These are phyloP conservation scores for Cucumis cinereus DNA, from an alignment of 306 rosid genomes.

Conservation along the genomic window DNA sequence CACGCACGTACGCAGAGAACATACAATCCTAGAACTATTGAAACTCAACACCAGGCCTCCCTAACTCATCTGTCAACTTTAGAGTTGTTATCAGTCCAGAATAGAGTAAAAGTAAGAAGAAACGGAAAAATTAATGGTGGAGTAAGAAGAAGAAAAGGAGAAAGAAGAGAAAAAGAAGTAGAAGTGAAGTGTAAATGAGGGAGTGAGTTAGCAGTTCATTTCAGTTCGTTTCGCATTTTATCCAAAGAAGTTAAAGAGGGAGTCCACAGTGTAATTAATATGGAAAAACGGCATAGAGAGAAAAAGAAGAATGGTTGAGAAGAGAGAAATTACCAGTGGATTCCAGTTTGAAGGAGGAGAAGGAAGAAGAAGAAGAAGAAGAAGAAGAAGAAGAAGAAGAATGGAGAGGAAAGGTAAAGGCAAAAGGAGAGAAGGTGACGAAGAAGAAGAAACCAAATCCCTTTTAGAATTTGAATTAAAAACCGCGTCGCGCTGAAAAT, in stretches of 20 bases:
- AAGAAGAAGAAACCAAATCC: neutral
- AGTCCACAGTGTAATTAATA: neutral
- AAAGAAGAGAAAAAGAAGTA: neutral
- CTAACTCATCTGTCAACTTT: neutral
- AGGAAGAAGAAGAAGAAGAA: neutral
- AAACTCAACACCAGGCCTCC: neutral
- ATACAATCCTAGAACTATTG: neutral
- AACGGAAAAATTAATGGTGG: neutral
- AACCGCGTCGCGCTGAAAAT: neutral
- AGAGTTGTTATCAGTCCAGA: neutral
- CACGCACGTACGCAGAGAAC: neutral
- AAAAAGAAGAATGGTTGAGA: neutral
- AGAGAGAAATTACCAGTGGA: conserved; percentile 4
- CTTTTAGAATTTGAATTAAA: neutral
- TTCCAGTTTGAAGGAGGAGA: neutral
- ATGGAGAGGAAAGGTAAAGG: neutral
- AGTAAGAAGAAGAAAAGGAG: neutral
- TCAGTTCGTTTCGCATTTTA: neutral
- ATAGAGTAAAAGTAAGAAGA: neutral
- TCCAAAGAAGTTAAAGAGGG: neutral
- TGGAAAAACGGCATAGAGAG: neutral
- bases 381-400: neutral
- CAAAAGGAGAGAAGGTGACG: neutral
- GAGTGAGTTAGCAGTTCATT: neutral
- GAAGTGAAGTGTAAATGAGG: neutral